Evolutionary conservation across 1,284 basidiomycete species (phyloP).

Genomic region (Amylostereum chailletii): DNA sequence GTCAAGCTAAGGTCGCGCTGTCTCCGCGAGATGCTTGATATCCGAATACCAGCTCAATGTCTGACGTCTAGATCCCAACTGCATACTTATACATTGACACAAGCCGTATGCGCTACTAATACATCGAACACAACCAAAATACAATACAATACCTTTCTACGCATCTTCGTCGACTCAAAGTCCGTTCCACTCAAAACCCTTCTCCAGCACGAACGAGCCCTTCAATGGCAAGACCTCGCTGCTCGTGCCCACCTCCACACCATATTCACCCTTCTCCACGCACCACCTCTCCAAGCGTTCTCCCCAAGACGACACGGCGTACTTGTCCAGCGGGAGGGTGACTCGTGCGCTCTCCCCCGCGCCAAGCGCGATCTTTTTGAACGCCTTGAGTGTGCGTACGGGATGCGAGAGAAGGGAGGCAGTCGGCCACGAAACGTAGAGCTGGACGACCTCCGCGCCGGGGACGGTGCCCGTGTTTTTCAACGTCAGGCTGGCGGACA

Average conservation of each 20-base stretch:
- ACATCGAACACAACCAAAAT: not conserved
- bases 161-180: conserved; percentile 19
- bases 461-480: conserved; percentile 45
- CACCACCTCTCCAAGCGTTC: conserved; percentile 31
- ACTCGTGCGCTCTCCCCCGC: conserved; percentile 33
- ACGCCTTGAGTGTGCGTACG: conserved; percentile 47
- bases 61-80: no score
- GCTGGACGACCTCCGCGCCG: conserved; percentile 62
- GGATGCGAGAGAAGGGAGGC: conserved; percentile 43
- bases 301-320: conserved; percentile 53
- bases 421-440: conserved; percentile 56
- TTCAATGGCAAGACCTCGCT: conserved; percentile 34
- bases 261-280: conserved; percentile 35
- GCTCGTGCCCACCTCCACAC: conserved; percentile 37
- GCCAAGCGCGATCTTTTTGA: conserved; percentile 44
- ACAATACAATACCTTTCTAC: not conserved
- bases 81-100: no score
- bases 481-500: conserved; percentile 34
- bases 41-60: no score
- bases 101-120: no score
- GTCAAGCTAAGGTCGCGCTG: no score
- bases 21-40: no score
- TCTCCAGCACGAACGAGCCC: conserved; percentile 27
- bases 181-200: conserved; percentile 39
- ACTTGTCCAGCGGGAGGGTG: conserved; percentile 47